phyloP scores from a whole-genome alignment of 2,329 filamentous ascomycete species.

The Exophiala sp. region DNA sequence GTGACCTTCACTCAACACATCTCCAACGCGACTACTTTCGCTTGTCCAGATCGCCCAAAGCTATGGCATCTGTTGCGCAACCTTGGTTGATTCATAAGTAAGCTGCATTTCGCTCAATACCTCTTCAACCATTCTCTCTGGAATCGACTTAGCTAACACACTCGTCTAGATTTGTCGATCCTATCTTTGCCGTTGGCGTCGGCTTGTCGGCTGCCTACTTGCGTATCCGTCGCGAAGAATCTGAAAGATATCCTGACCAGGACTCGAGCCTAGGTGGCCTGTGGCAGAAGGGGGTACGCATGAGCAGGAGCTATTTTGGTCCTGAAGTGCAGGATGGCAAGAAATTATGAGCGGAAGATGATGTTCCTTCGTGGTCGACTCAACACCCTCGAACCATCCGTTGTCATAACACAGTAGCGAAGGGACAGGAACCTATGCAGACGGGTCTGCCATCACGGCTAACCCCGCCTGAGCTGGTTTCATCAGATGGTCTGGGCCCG shows the following conservation, averaged over 20 bases:
- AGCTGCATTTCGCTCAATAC: slow-evolving; percentile 4
- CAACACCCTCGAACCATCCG: not conserved
- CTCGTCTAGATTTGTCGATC: slow-evolving; percentile 46
- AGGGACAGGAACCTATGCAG: no score
- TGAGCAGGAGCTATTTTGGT: slow-evolving; percentile 24
- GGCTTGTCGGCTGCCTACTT: slow-evolving; percentile 51
- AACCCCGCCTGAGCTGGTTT: no score
- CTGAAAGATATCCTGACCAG: slow-evolving; percentile 42
- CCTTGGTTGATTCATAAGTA: slow-evolving; percentile 44
- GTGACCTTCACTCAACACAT: no score
- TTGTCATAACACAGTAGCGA: no score
- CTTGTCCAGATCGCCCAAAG: no score
- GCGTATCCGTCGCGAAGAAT: slow-evolving; percentile 54
- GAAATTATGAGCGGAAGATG: not conserved
- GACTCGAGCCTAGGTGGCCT: slow-evolving; percentile 30
- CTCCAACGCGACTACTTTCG: no score
- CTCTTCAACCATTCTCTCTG: slow-evolving; percentile 1
- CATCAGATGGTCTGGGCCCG: not conserved
- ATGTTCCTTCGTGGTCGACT: not conserved
- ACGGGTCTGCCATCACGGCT: no score
- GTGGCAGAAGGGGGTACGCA: slow-evolving; percentile 22
- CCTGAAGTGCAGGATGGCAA: slow-evolving; percentile 5
- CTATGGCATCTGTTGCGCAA: slow-evolving; percentile 26
- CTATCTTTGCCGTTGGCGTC: slow-evolving; percentile 53
- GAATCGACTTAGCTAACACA: not conserved